Conservation (phyloP, 2,329 filamentous ascomycete species). For the Phialophora tarda region DNA sequence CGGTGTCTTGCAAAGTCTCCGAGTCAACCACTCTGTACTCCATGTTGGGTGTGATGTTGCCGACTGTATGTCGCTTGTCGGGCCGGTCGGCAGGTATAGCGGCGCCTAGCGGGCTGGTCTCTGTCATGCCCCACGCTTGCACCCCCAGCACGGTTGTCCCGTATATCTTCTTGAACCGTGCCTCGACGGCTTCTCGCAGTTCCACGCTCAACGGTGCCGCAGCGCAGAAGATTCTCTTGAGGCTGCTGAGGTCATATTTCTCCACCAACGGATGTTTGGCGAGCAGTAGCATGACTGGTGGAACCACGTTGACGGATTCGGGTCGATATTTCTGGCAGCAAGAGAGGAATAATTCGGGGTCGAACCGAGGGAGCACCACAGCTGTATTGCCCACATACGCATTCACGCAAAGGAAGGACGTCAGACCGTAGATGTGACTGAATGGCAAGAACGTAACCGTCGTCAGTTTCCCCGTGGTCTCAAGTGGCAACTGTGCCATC, state of each 20-base stretch:
- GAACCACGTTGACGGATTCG: slow-evolving; percentile 69
- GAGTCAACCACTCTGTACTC: slow-evolving; percentile 35
- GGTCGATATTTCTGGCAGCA: slow-evolving; percentile 71
- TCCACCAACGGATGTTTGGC: slow-evolving; percentile 71
- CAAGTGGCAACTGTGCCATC: slow-evolving; percentile 45
- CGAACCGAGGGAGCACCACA: slow-evolving; percentile 79
- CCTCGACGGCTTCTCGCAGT: slow-evolving; percentile 60
- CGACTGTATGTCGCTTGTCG: slow-evolving; percentile 34
- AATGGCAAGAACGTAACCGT: slow-evolving; percentile 70
- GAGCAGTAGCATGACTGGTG: slow-evolving; percentile 76
- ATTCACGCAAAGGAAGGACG: slow-evolving; percentile 67
- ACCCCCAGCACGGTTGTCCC: slow-evolving; percentile 28
- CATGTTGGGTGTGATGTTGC: slow-evolving; percentile 33
- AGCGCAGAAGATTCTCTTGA: slow-evolving; percentile 66
- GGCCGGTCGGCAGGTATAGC: slow-evolving; percentile 6
- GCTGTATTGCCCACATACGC: slow-evolving; percentile 64
- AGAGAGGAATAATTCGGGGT: slow-evolving; percentile 73
- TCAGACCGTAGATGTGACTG: slow-evolving; percentile 76
- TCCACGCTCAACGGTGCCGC: slow-evolving; percentile 71
- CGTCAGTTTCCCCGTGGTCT: slow-evolving; percentile 54
- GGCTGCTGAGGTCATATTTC: slow-evolving; percentile 70
- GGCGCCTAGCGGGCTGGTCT: slow-evolving; percentile 46
- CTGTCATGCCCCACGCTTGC: slow-evolving; percentile 90
- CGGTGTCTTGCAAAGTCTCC: slow-evolving; percentile 31
- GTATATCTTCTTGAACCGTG: slow-evolving; percentile 57